Base-by-base conservation (phyloP, 2,329 filamentous ascomycete genomes). In the Cladobotryum protrusum region DNA sequence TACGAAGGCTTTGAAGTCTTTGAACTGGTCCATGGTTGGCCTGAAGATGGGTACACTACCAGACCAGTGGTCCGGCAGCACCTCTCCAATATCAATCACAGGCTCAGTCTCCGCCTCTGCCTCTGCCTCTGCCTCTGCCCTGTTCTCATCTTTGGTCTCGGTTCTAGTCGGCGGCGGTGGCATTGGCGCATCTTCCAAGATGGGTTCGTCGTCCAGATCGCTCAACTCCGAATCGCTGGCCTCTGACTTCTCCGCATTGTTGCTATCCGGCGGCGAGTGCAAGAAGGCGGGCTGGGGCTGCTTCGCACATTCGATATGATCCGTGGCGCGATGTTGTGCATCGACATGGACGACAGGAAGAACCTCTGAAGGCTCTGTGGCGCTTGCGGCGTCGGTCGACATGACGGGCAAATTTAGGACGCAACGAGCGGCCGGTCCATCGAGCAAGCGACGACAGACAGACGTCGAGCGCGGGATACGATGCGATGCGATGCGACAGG, bases 21-120 rank as follows among this genome's bases (percentile, higher is more conserved):
- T 84, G 72, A 97, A 97, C 70, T 99, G 90, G 54, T 86, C 80
- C 89, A 96, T 95, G 52, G 86, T 92, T 69, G 93, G 93, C 69
- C 85, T 92, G 72, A 99, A 99, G 53, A 99, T 86, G 8, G 93
- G 92, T 34, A 99, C 87, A 54, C 83, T 87, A 54, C 90, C 91
- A 63, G 89, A 95, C 74, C 89, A 96, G 67, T 96, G 85, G 64
- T 91, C 89, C 1, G 92, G 92, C 43, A 84, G 74, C 48, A 95
- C 79, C 48, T 93, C 87, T 58, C 86, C 87, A 59, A 87, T 84
- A 59, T 89, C 85, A 43, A 81, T 78, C 49, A 77, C 73, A 37
- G 19, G 15, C 11, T 75, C 57, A 24, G 13, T 12, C 20, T 9
- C 24, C 8, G 3, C 24, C n/a, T 45, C 43, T 17, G 62, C 54